phyloP scores from a whole-genome alignment of 2,329 filamentous ascomycete species.

The Arthrinium phaeospermum region DNA sequence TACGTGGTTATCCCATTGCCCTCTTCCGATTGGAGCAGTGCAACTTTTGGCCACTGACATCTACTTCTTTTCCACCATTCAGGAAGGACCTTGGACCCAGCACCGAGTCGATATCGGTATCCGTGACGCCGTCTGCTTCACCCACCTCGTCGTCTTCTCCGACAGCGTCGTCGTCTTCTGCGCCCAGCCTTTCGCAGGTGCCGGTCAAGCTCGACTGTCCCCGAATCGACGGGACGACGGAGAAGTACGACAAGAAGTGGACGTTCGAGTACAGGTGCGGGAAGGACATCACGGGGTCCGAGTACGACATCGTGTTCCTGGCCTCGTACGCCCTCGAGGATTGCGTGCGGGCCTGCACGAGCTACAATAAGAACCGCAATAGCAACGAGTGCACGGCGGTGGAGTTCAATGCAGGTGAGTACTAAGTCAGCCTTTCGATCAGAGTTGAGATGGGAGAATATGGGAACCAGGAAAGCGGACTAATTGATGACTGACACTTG shows the following conservation, averaged over 20 bases:
- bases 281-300: background rate
- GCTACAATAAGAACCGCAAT: background rate
- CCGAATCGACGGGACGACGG: background rate
- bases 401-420: background rate
- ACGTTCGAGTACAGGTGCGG: background rate
- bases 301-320: background rate
- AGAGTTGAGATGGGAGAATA: background rate
- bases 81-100: background rate
- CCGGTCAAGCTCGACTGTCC: background rate
- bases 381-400: background rate
- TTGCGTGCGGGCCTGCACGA: background rate
- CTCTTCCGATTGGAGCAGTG: background rate
- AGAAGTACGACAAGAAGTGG: background rate
- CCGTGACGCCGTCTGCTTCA: background rate
- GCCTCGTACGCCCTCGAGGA: background rate
- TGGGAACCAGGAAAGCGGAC: background rate
- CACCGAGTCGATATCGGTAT: background rate
- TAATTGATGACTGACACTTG: no score
- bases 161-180: background rate
- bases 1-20: background rate
- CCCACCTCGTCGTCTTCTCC: background rate
- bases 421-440: no score
- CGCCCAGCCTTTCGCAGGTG: background rate
- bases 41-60: background rate
- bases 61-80: no score